phyloP scores from a whole-genome alignment of 2,329 filamentous ascomycete species.

The Metarhizium guizhouense region DNA sequence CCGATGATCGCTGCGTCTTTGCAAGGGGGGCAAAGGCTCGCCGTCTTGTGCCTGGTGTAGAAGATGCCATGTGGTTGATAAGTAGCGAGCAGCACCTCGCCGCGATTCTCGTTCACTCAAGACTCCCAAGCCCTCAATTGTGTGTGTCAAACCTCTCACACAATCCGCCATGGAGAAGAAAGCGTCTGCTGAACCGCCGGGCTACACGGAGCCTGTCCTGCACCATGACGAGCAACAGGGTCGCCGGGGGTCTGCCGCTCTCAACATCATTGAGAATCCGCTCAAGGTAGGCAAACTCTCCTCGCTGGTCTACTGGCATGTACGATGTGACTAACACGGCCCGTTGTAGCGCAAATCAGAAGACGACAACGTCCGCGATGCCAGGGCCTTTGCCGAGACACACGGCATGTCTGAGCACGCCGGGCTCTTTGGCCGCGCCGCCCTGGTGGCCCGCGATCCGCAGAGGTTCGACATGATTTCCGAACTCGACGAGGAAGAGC shows the following conservation, averaged over 20 bases:
- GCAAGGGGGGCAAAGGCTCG: not conserved
- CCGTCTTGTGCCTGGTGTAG: too few species aligned
- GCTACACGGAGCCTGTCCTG: constrained; percentile 6
- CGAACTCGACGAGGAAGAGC: constrained; percentile 17
- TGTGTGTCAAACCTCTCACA: not conserved
- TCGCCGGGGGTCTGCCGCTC: constrained; percentile 15
- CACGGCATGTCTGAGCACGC: constrained; percentile 38
- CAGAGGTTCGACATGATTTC: constrained; percentile 12
- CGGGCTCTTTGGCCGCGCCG: constrained; percentile 23
- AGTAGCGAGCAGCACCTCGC: too few species aligned
- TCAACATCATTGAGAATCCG: constrained; percentile 25
- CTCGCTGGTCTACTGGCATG: not conserved
- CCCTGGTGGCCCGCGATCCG: constrained; percentile 19
- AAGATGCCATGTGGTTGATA: too few species aligned
- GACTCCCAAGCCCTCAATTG: too few species aligned
- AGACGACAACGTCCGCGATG: constrained; percentile 23
- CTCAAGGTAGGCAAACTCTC: constrained; percentile 16
- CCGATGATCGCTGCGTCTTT: not conserved
- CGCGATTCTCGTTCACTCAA: too few species aligned
- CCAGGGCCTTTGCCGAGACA: constrained; percentile 37
- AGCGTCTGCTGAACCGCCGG: constrained; percentile 1
- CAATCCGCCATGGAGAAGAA: constrained; percentile 9
- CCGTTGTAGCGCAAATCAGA: constrained; percentile 14
- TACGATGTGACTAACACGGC: not conserved
- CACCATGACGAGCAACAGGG: constrained; percentile 1